Evolutionary conservation across 2,329 filamentous ascomycete species (phyloP).

Genomic region (Beauveria scarabaeidicola): DNA sequence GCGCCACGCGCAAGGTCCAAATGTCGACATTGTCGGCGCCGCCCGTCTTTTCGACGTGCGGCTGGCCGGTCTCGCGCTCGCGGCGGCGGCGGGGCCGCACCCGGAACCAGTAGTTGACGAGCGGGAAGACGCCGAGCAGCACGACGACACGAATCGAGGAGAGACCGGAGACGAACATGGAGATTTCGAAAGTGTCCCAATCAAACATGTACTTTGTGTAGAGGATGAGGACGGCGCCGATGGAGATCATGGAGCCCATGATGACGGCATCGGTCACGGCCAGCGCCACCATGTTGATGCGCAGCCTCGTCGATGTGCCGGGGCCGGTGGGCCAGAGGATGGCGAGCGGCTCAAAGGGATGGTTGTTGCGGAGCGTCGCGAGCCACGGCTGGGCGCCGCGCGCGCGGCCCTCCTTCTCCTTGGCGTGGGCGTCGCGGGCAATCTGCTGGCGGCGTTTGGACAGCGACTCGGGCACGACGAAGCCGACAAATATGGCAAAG

Average conservation of each 20-base stretch:
- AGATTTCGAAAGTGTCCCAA: conserved; percentile 76
- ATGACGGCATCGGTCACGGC: conserved; percentile 74
- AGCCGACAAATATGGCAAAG: conserved; percentile 63
- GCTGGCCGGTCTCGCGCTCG: conserved; percentile 27
- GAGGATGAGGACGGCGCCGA: conserved; percentile 71
- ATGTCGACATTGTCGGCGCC: conserved; percentile 76
- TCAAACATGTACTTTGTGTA: conserved; percentile 74
- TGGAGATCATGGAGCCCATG: conserved; percentile 73
- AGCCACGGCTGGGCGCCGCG: conserved; percentile 21
- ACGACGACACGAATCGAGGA: conserved; percentile 68
- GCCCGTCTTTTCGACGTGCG: conserved; percentile 39
- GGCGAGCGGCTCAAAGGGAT: conserved; percentile 68
- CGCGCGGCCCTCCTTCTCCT: conserved; percentile 31
- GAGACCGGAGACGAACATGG: conserved; percentile 70
- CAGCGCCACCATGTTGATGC: conserved; percentile 74
- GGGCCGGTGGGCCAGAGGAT: conserved; percentile 67
- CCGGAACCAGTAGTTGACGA: conserved; percentile 69
- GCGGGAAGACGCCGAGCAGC: conserved; percentile 66
- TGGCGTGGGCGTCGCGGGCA: conserved; percentile 59
- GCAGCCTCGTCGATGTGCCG: conserved; percentile 49
- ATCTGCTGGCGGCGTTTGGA: conserved; percentile 60
- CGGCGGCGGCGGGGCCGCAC: conserved; percentile 38
- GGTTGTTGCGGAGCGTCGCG: conserved; percentile 37
- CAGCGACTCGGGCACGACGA: conserved; percentile 77
- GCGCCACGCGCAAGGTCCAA: conserved; percentile 62